Conservation (phyloP, 495 filamentous ascomycete genomes). For the Gamarada debralockiae region DNA sequence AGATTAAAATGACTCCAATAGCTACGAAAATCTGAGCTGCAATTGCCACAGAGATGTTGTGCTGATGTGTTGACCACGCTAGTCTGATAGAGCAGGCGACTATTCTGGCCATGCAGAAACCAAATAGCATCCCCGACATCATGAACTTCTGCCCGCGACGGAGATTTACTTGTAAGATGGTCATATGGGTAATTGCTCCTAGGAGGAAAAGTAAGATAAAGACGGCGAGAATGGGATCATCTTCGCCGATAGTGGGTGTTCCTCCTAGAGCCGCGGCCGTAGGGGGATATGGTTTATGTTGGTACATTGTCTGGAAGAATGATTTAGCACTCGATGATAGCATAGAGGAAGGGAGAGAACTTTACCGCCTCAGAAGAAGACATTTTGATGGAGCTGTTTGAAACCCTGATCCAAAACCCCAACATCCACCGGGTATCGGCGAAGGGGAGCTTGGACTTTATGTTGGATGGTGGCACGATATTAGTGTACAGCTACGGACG, state of each 20-base stretch:
- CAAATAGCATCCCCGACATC: conserved; percentile 50
- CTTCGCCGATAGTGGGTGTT: conserved; percentile 32
- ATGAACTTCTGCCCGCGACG: conserved; percentile 63
- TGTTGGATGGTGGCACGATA: too few species aligned
- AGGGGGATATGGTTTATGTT: conserved; percentile 16
- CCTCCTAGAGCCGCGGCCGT: conserved; percentile 20
- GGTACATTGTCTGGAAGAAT: too few species aligned
- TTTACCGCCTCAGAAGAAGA: too few species aligned
- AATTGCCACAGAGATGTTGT: conserved; percentile 55
- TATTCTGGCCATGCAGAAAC: conserved; percentile 72
- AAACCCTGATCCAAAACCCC: too few species aligned
- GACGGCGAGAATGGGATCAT: conserved; percentile 56
- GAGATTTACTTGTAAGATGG: conserved; percentile 58
- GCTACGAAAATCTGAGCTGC: conserved; percentile 70
- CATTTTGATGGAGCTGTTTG: too few species aligned
- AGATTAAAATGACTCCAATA: conserved; percentile 73
- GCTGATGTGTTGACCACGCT: conserved; percentile 46
- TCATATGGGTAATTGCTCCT: conserved; percentile 59
- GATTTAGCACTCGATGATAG: too few species aligned
- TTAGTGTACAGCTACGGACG: too few species aligned
- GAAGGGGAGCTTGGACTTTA: too few species aligned
- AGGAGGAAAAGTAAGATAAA: conserved; percentile 62
- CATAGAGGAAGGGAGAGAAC: too few species aligned
- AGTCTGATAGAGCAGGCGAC: conserved; percentile 62
- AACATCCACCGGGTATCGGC: too few species aligned